These are phyloP conservation scores for Dalbergia oliveri DNA, from an alignment of 306 rosid genomes.

Conservation along the genomic window DNA sequence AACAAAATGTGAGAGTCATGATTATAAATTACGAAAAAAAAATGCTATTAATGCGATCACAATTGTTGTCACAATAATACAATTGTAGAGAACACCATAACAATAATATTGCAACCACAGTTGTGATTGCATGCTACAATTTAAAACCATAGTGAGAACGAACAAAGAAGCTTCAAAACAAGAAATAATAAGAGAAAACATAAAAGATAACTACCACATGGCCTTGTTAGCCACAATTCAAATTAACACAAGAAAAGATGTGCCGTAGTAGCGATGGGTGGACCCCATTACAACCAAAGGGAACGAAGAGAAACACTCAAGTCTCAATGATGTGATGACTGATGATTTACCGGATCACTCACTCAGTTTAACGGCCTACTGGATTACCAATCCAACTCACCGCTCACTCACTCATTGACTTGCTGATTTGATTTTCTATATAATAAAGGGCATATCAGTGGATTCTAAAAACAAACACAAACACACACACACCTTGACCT, in stretches of 20 bases:
- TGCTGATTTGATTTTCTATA: not conserved
- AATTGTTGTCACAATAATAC: no score
- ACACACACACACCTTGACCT: not conserved
- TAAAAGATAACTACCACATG: conserved; percentile 42
- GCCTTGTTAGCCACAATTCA: conserved; percentile 22
- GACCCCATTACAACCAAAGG: conserved; percentile 23
- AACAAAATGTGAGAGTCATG: not conserved
- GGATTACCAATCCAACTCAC: not conserved
- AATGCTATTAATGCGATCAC: no score
- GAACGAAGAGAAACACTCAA: conserved; percentile 26
- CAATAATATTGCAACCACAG: no score
- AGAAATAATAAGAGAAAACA: not conserved
- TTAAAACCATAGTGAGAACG: no score
- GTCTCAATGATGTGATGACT: conserved; percentile 13
- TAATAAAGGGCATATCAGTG: conserved; percentile 30
- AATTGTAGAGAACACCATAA: no score
- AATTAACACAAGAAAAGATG: conserved; percentile 12
- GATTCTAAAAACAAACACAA: not conserved
- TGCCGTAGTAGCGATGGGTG: conserved; percentile 27
- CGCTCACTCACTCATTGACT: not conserved
- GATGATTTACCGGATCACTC: not conserved
- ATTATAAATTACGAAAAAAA: no score
- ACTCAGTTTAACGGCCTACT: not conserved
- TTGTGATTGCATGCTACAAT: no score
- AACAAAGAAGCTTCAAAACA: no score